Evolutionary conservation across 225 moss, liverwort and hornwort species (phyloP).

Genomic region (Rhytidiadelphus loreus): DNA sequence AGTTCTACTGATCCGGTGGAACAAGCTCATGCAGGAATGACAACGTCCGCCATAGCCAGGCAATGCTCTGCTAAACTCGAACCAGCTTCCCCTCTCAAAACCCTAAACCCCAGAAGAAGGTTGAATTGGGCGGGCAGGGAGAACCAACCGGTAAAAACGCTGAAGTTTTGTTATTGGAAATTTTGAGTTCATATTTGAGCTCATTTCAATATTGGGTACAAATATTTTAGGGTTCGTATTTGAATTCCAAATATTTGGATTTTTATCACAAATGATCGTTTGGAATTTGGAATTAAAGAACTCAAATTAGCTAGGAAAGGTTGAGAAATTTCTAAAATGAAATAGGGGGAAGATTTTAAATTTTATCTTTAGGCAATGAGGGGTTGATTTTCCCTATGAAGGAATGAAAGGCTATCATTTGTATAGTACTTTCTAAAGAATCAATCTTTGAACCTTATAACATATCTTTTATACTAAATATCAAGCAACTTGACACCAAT

Average conservation of each 20-base stretch:
- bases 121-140: not conserved
- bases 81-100: too few species aligned
- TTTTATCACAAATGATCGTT: not conserved
- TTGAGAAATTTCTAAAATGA: fast-evolving
- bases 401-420: not conserved
- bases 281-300: not conserved
- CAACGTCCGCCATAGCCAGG: not conserved
- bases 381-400: too few species aligned
- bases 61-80: not conserved
- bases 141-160: not conserved
- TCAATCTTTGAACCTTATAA: not conserved
- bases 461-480: not conserved
- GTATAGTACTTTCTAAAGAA: not conserved
- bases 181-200: not conserved
- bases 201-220: not conserved
- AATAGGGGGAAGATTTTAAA: not conserved
- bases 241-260: not conserved
- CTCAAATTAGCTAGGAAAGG: not conserved
- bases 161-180: not conserved
- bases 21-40: not conserved
- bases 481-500: not conserved
- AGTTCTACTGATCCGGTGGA: not conserved
- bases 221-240: not conserved
- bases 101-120: not conserved
- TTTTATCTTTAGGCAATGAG: not conserved